Percentiles rank a stretch among this genome's conserved stretches.
Conservation (phyloP, 2,329 filamentous ascomycete species). For the Cladophialophora carrionii region DNA sequence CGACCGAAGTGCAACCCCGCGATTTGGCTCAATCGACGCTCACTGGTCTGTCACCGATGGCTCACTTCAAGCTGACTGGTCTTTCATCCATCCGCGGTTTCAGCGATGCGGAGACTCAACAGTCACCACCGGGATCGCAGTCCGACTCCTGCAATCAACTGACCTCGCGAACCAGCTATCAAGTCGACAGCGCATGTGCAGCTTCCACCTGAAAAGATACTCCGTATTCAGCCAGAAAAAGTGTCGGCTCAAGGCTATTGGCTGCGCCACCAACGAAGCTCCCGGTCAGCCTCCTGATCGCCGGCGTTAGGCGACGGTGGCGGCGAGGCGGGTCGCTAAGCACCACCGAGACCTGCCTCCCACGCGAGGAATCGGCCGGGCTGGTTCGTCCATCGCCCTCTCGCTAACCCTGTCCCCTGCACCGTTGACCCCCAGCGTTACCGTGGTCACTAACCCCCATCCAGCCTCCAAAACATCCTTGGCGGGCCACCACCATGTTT, state of each 20-base stretch:
- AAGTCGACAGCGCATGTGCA: conserved; percentile 3
- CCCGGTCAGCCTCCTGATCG: conserved; percentile 27
- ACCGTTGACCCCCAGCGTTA: neutral
- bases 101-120: conserved; percentile 17
- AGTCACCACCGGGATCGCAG: conserved; percentile 9
- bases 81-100: conserved; percentile 2
- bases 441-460: conserved; percentile 25
- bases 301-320: conserved; percentile 12
- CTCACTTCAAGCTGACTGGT: neutral
- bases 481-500: conserved; percentile 27
- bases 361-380: conserved; percentile 1
- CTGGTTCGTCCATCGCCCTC: conserved; percentile 6
- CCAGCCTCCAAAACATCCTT: conserved; percentile 24
- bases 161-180: conserved; percentile 18
- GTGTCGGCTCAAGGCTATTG: neutral
- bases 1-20: conserved; percentile 2
- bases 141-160: conserved; percentile 25
- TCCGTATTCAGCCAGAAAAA: neutral
- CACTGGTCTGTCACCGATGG: neutral
- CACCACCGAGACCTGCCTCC: conserved; percentile 3
- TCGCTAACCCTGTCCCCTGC: conserved; percentile 14
- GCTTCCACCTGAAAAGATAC: conserved; percentile 12
- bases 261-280: conserved; percentile 11
- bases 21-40: neutral
- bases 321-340: conserved; percentile 3